These are phyloP conservation scores for Penicillium subrubescens DNA, from an alignment of 495 filamentous ascomycete species.

Conservation along the genomic window DNA sequence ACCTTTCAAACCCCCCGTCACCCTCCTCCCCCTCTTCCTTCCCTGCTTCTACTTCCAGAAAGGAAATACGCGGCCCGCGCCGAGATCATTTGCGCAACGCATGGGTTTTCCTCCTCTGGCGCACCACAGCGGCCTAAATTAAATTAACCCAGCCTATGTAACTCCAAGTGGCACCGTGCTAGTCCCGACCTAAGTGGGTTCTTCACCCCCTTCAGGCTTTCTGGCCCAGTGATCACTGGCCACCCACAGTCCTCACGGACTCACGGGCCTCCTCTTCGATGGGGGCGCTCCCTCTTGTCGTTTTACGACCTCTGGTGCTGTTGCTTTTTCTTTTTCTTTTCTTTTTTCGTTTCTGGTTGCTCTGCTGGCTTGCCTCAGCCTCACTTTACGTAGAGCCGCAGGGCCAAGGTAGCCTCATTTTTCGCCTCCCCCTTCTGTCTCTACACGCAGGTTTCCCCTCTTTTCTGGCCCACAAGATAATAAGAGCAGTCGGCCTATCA, in stretches of 20 bases:
- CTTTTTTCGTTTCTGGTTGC: not conserved
- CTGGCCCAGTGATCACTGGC: not conserved
- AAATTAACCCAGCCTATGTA: constrained; percentile 1
- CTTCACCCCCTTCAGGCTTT: constrained; percentile 9
- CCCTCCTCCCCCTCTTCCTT: not conserved
- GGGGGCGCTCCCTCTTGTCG: not conserved
- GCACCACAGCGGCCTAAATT: constrained; percentile 2
- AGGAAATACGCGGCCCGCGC: constrained; percentile 24
- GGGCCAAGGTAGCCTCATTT: constrained; percentile 27
- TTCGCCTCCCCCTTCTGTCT: constrained; percentile 5
- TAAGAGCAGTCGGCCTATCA: not conserved
- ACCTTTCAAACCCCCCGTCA: not conserved
- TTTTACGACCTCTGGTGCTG: not conserved
- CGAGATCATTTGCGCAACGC: constrained; percentile 13
- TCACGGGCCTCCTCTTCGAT: not conserved
- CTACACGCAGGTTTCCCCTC: not conserved
- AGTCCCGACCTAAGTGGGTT: constrained; percentile 8
- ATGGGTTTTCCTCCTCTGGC: not conserved
- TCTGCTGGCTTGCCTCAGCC: constrained; percentile 19
- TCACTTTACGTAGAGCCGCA: constrained; percentile 35
- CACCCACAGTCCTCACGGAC: not conserved
- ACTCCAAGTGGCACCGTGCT: not conserved
- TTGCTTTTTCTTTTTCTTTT: not conserved
- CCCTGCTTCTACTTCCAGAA: constrained; percentile 9
- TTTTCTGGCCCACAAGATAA: not conserved